Base-by-base conservation (phyloP, 2,329 filamentous ascomycete species). In the Chaetomiaceae sp. region DNA sequence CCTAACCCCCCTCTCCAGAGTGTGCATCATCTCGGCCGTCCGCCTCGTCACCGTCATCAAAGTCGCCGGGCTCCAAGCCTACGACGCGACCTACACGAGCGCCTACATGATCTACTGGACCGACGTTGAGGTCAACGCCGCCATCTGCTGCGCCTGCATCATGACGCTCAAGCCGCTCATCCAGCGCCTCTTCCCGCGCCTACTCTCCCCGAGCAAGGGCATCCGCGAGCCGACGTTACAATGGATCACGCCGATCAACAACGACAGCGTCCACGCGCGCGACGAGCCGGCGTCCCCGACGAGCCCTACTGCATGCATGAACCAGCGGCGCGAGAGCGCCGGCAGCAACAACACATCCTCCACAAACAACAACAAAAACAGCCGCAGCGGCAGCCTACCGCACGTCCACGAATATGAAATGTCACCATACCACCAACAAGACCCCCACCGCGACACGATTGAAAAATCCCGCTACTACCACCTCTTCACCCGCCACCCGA, bases 81-180 rank as follows among this genome's bases (percentile, higher is more conserved):
- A 36, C 11, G 69, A 71, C 47, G 51, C 63, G 2, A 64, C 64
- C 20, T 71, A 68, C 59, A 59, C 58, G 29, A 59, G 54, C 47
- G 59, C 66, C 23, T 47, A 64, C 15, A 60, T 70, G 39, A 63
- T 66, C 33, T 68, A 65, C 56, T 70, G 68, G 67, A 70, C 68
- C n/a, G 56, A 57, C 11, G 59, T 70, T 53, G 69, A 72, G 43
- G 65, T 70, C 53, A 69, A 70, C 59, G 60, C 66, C 5, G 65
- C 66, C 50, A 69, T 72, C 33, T 59, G 64, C 8, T 70, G 69
- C 52, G 69, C 69, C 34, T 70, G 66, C 58, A 63, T 69, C 38
- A 68, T 69, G 51, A 71, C 69, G 6, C 63, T 72, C 11, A 72
- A 71, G 43, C 71, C 70, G 1, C 62, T 71, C 14, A 59, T 70